Base-by-base conservation (phyloP, 163 green algal genomes). In the Coccomyxa subellipsoidea region DNA sequence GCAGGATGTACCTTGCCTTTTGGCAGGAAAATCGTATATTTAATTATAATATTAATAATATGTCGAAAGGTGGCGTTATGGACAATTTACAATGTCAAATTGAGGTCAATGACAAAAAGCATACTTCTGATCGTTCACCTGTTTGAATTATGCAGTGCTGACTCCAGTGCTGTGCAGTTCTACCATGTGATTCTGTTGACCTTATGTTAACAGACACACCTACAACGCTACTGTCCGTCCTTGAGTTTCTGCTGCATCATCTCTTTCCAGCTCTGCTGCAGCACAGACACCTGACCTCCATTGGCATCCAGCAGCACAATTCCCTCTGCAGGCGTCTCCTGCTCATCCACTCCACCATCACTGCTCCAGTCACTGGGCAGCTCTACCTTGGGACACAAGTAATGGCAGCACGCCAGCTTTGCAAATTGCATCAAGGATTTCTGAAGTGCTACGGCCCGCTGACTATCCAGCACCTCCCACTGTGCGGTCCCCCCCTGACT, bases 231-330 rank as follows among this genome's bases (percentile, higher is more conserved):
- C n/a, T n/a, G 47, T 66, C 12, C 47, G 12, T 59, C 15, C 15
- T 7, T 59, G 47, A 59, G 4, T 18, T 59, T 59, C 47, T 59
- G 47, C 47, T 59, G 47, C 66, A 73, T 73, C 66, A 36, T 73
- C 8, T 73, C 66, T 12, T 32, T 73, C 66, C 66, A 73, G 66
- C 66, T 73, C 66, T 73, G 66, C 66, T 73, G 18, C 66, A 73
- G 66, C 66, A 73, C 66, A 34, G 29, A 36, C 18, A 73, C 8
- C 21, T 27, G 2, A 18, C 66, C 66, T 23, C 66, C 66, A 36
- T 4, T 8, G 32, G 66, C 66, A 73, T 73, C 66, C 32, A 73
- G 27, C 8, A 73, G 66, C 29, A 73, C 66, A 32, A 73, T 18
- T 12, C 47, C 47, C 47, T 59, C 47, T 59, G 21, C 15, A 59